Base-by-base conservation (phyloP, 2,329 filamentous ascomycete genomes). In the Bipolaris sorokiniana region DNA sequence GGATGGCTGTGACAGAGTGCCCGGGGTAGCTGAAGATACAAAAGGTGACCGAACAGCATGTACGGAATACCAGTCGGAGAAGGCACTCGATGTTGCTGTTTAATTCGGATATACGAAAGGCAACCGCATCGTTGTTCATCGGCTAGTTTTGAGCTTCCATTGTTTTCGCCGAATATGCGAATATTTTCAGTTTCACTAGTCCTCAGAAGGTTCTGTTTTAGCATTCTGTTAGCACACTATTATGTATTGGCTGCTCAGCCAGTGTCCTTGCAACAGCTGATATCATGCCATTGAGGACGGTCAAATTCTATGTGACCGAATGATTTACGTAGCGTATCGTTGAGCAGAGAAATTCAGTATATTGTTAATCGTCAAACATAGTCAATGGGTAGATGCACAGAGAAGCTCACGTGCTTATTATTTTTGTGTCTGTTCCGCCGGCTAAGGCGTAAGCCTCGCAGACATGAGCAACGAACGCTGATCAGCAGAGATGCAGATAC, bases 401-500 rank as follows among this genome's bases (percentile, higher is more conserved):
- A 13, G 11, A 22, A 28, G 44, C 28, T 13, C 31, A 34, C 16
- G 18, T 34, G 38, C 11, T 38, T 11, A 34, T 46, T 16, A 18
- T 46, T 36, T 5, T 37, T 28, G 15, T 36, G 20, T 5, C 34
- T 22, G 22, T 34, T 20, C 11, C 11, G 5, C 50, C 31, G 34
- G 44, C n/a, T 33, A 16, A 26, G 45, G 26, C 44, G n/a, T 7
- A 41, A n/a, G 18, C 28, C 11, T 45, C 15, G 31, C 41, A n/a
- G 33, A 42, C 28, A 45, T 13, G 18, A 11, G 46, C 48, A 37
- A 40, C 36, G 26, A 40, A 53, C 38, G 47, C 53, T 48, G 56
- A 56, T 59, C 52, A 57, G 54, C 54, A 40, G 54, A 53, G 50
- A 54, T 54, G 54, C 54, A 61, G 34, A 46, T 54, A 44, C 55